These are phyloP conservation scores for Solanum sejunctum DNA, from an alignment of 257 asterid genomes.

Conservation along the genomic window DNA sequence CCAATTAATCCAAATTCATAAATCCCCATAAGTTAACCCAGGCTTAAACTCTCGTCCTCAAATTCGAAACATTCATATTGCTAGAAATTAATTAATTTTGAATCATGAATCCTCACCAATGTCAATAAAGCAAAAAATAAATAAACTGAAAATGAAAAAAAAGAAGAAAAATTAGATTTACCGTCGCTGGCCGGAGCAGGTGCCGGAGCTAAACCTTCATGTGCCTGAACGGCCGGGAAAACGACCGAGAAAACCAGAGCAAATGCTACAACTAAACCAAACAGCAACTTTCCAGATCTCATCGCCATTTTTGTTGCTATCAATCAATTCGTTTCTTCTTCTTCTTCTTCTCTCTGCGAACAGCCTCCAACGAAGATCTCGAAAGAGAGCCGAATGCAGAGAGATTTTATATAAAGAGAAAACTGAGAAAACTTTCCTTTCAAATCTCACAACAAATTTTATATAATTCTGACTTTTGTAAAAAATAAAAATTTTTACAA, in stretches of 20 bases:
- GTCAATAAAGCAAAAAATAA: not conserved
- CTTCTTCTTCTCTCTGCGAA: slow-evolving; percentile 12
- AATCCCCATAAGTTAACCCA: too few relatives aligned
- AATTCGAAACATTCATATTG: not conserved
- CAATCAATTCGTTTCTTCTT: not conserved
- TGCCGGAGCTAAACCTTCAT: slow-evolving; percentile 39
- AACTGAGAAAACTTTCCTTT: not conserved
- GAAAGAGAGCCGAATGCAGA: not conserved
- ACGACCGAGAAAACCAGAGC: slow-evolving; percentile 23
- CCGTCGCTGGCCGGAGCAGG: slow-evolving; percentile 72
- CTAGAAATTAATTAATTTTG: not conserved
- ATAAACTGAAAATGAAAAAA: too few relatives aligned
- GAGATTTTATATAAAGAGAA: not conserved
- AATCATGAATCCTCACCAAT: not conserved
- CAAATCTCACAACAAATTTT: not conserved
- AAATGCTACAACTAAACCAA: slow-evolving; percentile 23
- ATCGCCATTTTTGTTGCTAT: slow-evolving; percentile 16
- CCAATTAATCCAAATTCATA: too few relatives aligned
- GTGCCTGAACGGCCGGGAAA: slow-evolving; percentile 42
- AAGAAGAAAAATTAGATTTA: not conserved
- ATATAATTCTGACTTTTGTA: too few relatives aligned
- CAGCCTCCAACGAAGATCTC: not conserved
- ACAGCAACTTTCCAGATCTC: slow-evolving; percentile 12
- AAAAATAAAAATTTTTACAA: too few relatives aligned
- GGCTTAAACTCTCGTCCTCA: too few relatives aligned